A percentile compares a stretch with the other conserved stretches of the same genome.
Conservation (phyloP, 495 filamentous ascomycete species). For the Pyrenula massariospora region DNA sequence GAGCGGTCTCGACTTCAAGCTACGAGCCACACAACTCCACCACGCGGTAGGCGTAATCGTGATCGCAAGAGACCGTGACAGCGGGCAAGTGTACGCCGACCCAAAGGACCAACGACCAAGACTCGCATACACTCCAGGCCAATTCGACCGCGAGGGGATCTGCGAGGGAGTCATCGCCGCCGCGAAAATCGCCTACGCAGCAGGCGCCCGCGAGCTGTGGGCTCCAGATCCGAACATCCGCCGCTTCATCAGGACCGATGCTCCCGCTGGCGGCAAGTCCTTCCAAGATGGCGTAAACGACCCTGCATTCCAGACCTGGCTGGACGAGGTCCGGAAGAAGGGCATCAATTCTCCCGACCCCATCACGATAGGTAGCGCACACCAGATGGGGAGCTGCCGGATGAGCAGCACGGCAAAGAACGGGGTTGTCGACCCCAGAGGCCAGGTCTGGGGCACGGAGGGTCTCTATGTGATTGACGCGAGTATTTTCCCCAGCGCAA, state of each 20-base stretch:
- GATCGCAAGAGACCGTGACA: slow-evolving; percentile 58
- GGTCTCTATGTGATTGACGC: slow-evolving; percentile 75
- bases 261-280: slow-evolving; percentile 13
- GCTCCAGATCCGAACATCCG: slow-evolving; percentile 44
- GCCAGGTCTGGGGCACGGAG: slow-evolving; percentile 65
- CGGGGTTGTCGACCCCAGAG: slow-evolving; percentile 65
- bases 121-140: slow-evolving; percentile 56
- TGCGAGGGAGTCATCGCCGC: slow-evolving; percentile 59
- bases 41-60: slow-evolving; percentile 58
- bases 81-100: slow-evolving; percentile 66
- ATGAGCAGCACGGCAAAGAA: slow-evolving; percentile 51
- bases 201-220: slow-evolving; percentile 69
- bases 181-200: slow-evolving; percentile 64
- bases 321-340: slow-evolving; percentile 46
- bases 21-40: slow-evolving; percentile 44
- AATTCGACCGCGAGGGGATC: slow-evolving; percentile 56
- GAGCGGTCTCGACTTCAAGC: slow-evolving; percentile 55
- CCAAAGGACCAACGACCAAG: slow-evolving; percentile 49
- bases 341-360: slow-evolving; percentile 32
- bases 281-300: slow-evolving; percentile 47
- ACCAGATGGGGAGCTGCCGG: slow-evolving; percentile 86
- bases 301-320: slow-evolving; percentile 54
- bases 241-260: slow-evolving; percentile 47
- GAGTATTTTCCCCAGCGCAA: slow-evolving; percentile 80
- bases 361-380: slow-evolving; percentile 49